Conservation (phyloP, 768 basidiomycete genomes). For the Mrakia hoshinonis region DNA sequence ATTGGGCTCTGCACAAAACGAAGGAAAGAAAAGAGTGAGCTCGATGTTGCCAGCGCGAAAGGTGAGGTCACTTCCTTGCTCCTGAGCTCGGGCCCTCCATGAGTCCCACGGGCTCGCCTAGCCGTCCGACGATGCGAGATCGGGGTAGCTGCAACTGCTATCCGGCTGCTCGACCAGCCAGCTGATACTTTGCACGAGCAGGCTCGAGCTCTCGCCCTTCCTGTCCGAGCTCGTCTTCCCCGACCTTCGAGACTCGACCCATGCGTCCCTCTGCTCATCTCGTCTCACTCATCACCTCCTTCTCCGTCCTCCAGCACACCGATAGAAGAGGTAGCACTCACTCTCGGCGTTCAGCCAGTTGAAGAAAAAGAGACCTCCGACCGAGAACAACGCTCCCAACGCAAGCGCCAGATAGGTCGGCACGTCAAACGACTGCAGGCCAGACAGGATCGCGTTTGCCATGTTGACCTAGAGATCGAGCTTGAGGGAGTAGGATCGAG, state of each 20-base stretch:
- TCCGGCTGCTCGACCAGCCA: too few species aligned
- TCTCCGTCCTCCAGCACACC: neutral
- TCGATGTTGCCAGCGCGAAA: neutral
- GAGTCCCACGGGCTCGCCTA: too few species aligned
- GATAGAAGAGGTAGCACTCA: neutral
- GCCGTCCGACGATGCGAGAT: too few species aligned
- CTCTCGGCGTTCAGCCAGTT: slow-evolving; percentile 13
- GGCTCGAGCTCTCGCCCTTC: too few species aligned
- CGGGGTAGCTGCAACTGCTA: too few species aligned
- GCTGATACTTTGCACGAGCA: too few species aligned
- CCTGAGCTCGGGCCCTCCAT: too few species aligned
- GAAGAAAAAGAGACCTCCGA: slow-evolving; percentile 1
- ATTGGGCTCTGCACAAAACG: neutral
- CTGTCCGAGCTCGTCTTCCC: too few species aligned
- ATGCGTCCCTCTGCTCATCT: neutral
- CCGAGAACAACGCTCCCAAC: slow-evolving; percentile 6
- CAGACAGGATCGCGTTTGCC: neutral
- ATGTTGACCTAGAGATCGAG: neutral
- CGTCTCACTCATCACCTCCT: neutral
- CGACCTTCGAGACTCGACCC: too few species aligned
- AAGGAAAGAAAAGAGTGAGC: neutral
- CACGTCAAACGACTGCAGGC: neutral
- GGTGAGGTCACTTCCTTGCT: neutral
- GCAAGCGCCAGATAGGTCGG: neutral
- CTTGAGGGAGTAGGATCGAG: neutral